These are phyloP conservation scores for Ophiostoma ulmi DNA, from an alignment of 2,329 filamentous ascomycete genomes.

Conservation along the genomic window DNA sequence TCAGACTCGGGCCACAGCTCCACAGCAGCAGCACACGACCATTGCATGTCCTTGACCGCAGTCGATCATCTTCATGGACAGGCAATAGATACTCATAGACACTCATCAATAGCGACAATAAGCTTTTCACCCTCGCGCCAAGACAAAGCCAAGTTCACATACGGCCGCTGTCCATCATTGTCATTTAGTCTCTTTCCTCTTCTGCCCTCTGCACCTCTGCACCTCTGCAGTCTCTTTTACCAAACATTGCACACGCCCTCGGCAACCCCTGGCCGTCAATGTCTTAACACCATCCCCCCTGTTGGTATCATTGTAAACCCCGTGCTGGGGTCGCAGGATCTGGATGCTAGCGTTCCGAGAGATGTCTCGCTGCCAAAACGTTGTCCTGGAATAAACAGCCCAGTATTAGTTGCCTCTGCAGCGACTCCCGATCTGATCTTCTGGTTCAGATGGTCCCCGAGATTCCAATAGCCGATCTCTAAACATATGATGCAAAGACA, in stretches of 20 bases:
- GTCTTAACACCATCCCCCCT: background rate
- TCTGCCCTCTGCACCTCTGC: background rate
- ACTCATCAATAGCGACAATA: background rate
- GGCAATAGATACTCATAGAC: too few relatives aligned
- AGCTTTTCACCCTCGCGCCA: background rate
- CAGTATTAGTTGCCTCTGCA: too few relatives aligned
- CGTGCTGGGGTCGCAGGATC: background rate
- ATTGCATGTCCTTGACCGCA: background rate
- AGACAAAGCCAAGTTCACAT: background rate
- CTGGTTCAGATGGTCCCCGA: background rate
- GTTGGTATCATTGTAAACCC: background rate
- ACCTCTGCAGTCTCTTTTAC: too few relatives aligned
- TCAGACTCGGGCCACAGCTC: background rate
- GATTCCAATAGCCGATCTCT: slow-evolving; percentile 16
- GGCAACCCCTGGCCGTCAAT: background rate
- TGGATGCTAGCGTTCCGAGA: background rate
- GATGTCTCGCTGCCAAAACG: background rate
- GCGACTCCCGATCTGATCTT: background rate
- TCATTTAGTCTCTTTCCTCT: background rate
- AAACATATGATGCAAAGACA: slow-evolving; percentile 19
- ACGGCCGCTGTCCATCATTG: background rate
- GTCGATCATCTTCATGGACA: background rate
- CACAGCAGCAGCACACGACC: background rate
- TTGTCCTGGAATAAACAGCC: background rate
- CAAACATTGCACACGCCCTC: background rate